A percentile compares a stretch with the other conserved stretches of the same genome.
Evolutionary conservation across 2,329 filamentous ascomycete species (phyloP).

Genomic region (Leptodontidium sp.): DNA sequence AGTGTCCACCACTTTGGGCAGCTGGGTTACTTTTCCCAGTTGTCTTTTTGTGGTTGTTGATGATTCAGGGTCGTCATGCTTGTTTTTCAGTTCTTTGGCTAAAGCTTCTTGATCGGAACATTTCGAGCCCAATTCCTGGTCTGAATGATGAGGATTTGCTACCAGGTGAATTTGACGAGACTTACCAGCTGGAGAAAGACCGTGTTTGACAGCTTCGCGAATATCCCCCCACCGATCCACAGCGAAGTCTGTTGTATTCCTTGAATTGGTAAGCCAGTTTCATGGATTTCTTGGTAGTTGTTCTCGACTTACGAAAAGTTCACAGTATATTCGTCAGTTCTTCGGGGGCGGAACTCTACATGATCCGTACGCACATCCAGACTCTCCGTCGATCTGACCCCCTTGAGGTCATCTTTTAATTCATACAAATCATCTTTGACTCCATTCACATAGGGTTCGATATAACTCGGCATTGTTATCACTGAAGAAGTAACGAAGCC

Average conservation of each 20-base stretch:
- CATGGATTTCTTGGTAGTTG: no score
- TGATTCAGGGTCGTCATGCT: neutral
- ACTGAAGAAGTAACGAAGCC: no score
- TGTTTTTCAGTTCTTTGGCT: accelerated
- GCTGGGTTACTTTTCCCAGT: neutral
- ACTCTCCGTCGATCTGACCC: no score
- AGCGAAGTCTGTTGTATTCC: neutral
- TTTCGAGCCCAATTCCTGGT: neutral
- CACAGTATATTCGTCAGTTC: neutral
- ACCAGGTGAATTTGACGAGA: neutral
- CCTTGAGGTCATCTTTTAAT: no score
- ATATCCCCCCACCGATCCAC: neutral
- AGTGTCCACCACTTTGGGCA: neutral
- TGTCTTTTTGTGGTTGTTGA: neutral
- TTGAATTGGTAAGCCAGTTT: no score
- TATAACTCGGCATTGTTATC: no score
- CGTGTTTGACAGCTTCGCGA: neutral
- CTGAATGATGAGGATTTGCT: neutral
- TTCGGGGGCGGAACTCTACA: neutral
- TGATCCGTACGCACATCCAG: neutral
- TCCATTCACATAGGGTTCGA: no score
- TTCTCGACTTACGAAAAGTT: neutral
- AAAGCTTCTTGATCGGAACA: neutral
- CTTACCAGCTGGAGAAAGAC: neutral
- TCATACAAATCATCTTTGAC: no score